Conservation (phyloP, 2,329 filamentous ascomycete species). For the Fusarium sp. region DNA sequence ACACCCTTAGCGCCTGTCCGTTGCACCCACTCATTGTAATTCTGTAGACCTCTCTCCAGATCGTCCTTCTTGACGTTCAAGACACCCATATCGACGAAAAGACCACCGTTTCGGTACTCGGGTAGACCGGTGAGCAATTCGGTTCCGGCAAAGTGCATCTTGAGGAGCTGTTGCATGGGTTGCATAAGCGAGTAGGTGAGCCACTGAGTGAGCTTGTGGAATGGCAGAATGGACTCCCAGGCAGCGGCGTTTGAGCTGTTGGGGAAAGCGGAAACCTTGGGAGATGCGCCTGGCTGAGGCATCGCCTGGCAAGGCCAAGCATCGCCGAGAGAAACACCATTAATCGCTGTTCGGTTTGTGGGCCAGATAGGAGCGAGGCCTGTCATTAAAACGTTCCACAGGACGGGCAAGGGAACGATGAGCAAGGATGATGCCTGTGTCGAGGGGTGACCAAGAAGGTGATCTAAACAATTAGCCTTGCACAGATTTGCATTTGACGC, state of each 20-base stretch:
- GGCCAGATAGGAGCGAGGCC: conserved; percentile 92
- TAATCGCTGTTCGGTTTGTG: conserved; percentile 83
- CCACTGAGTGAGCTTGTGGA: conserved; percentile 96
- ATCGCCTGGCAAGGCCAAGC: conserved; percentile 92
- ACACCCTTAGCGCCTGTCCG: conserved; percentile 73
- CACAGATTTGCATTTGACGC: not conserved
- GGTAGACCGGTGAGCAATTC: conserved; percentile 88
- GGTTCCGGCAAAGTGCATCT: conserved; percentile 82
- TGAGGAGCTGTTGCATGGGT: conserved; percentile 84
- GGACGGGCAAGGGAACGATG: conserved; percentile 84
- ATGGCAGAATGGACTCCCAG: conserved; percentile 86
- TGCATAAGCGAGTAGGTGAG: conserved; percentile 94
- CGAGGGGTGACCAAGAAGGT: conserved; percentile 89
- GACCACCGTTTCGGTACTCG: conserved; percentile 91
- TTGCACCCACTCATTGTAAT: conserved; percentile 73
- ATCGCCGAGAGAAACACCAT: conserved; percentile 88
- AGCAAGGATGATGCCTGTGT: conserved; percentile 90
- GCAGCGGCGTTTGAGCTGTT: conserved; percentile 45
- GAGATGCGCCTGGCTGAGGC: conserved; percentile 67
- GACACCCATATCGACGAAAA: conserved; percentile 87
- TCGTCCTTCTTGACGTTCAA: conserved; percentile 80
- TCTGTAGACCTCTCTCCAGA: conserved; percentile 74
- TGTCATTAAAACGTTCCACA: conserved; percentile 92
- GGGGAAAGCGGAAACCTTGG: conserved; percentile 45
- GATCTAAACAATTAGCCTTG: conserved; percentile 68